Conservation (phyloP, 352 stramenopile genomes). For the Phytophthora megakarya region DNA sequence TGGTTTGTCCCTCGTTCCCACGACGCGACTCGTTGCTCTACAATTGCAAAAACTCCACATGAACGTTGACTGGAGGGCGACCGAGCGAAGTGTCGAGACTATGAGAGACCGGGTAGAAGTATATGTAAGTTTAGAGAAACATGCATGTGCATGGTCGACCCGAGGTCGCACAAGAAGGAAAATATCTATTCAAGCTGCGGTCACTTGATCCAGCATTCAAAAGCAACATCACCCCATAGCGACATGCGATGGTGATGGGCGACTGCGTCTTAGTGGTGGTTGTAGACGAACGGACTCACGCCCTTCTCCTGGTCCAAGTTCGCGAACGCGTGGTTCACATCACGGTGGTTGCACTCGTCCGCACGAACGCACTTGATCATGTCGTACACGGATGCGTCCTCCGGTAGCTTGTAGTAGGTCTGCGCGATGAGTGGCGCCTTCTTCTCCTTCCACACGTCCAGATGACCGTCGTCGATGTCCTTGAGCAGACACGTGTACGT, state of each 20-base stretch:
- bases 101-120: too few relatives aligned
- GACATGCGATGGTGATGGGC: too few relatives aligned
- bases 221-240: too few relatives aligned
- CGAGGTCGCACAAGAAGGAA: too few relatives aligned
- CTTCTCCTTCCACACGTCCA: constrained; percentile 69
- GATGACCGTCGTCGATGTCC: constrained; percentile 83
- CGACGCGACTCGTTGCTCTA: too few relatives aligned
- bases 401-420: constrained; percentile 91
- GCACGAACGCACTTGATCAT: constrained; percentile 85
- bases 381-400: constrained; percentile 62
- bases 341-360: constrained; percentile 87
- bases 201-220: neutral
- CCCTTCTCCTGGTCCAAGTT: constrained; percentile 54
- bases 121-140: too few relatives aligned
- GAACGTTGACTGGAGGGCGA: too few relatives aligned
- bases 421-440: constrained; percentile 90
- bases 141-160: too few relatives aligned
- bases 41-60: too few relatives aligned
- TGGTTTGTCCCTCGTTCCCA: too few relatives aligned
- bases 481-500: constrained; percentile 92
- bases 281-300: constrained; percentile 51
- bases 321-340: constrained; percentile 87
- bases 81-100: too few relatives aligned
- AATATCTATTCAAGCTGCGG: neutral
- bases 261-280: constrained; percentile 26